These are phyloP conservation scores for Eutypella sp. DNA, from an alignment of 2,329 filamentous ascomycete species.

Conservation along the genomic window DNA sequence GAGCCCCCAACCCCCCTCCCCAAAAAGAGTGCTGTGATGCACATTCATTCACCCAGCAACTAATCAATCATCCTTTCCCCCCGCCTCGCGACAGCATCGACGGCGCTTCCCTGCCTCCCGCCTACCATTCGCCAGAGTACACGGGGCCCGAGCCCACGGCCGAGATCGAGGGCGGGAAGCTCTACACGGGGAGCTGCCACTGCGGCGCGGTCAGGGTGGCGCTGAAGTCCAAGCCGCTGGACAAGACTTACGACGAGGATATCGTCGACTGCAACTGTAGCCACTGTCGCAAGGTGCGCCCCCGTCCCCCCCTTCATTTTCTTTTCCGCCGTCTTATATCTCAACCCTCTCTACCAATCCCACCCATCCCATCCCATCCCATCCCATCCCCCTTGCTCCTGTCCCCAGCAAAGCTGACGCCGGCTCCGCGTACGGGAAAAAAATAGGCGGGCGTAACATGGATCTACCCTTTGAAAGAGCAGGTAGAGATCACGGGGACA, in stretches of 20 bases:
- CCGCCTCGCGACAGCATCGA: slow-evolving; percentile 29
- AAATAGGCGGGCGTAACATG: slow-evolving; percentile 41
- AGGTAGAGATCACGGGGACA: slow-evolving; percentile 35
- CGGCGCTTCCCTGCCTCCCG: slow-evolving; percentile 26
- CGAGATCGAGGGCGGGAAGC: slow-evolving; percentile 31
- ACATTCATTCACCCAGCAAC: neutral
- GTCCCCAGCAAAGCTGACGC: neutral
- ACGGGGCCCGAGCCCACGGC: slow-evolving; percentile 36
- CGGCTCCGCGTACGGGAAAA: neutral
- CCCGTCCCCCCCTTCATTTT: neutral
- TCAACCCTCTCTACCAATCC: too few relatives aligned
- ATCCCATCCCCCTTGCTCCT: neutral
- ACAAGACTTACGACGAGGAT: slow-evolving; percentile 28
- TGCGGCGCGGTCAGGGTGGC: slow-evolving; percentile 45
- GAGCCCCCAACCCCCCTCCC: too few relatives aligned
- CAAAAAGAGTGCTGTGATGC: neutral
- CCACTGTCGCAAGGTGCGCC: slow-evolving; percentile 37
- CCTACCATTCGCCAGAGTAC: slow-evolving; percentile 32
- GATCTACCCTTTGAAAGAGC: slow-evolving; percentile 36
- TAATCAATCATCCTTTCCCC: neutral
- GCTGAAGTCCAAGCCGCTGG: slow-evolving; percentile 36
- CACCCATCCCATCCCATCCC: neutral
- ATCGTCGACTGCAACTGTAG: slow-evolving; percentile 47
- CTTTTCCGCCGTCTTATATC: too few relatives aligned
- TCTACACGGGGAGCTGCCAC: slow-evolving; percentile 49